Base-by-base conservation (phyloP, 495 filamentous ascomycete genomes). In the Talaromyces ruber region DNA sequence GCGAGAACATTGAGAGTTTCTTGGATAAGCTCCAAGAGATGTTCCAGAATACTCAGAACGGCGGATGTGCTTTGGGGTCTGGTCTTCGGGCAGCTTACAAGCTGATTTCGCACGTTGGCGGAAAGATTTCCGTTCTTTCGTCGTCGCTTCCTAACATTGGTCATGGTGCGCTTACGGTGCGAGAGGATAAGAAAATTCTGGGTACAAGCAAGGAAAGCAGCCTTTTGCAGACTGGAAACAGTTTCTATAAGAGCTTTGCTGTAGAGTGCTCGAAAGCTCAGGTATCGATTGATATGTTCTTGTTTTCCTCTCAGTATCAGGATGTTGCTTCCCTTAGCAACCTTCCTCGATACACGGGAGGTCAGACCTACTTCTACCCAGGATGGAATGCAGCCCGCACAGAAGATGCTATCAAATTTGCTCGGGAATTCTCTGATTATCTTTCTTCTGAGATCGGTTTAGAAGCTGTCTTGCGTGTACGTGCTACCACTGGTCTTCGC, bases 191-290 rank as follows among this genome's bases (percentile, higher is more conserved):
- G 81, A 97, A 97, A 75, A 74, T 96, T 18, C 83, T 98, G 5
- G 94, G 94, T 62, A 98, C 94, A 3, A 91, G 84, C 70, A 97
- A 97, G 74, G 94, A 98, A 69, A 90, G 83, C 66, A 78, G 79
- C 59, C 81, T 98, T 30, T 79, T 98, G 55, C 93, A 97, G 70
- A 98, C 95, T 0, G 90, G 83, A 12, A 96, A 88, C 76, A 88
- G 89, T 64, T 98, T 98, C 74, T 98, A 98, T 83, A 98, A 98
- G 80, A 96, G 91, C 70, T 98, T 98, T 71, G 94, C 94, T 2
- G 95, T 98, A 6, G 94, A 98, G 70, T 98, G 94, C 72, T 97
- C 93, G 51, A 98, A 98, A 76, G 93, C 93, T 63, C 94, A 98
- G 71, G 93, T 98, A 8, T 98, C 93, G 0, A 90, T 98, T 68